Conservation (phyloP, 495 filamentous ascomycete species). For the Penicillium parvum region DNA sequence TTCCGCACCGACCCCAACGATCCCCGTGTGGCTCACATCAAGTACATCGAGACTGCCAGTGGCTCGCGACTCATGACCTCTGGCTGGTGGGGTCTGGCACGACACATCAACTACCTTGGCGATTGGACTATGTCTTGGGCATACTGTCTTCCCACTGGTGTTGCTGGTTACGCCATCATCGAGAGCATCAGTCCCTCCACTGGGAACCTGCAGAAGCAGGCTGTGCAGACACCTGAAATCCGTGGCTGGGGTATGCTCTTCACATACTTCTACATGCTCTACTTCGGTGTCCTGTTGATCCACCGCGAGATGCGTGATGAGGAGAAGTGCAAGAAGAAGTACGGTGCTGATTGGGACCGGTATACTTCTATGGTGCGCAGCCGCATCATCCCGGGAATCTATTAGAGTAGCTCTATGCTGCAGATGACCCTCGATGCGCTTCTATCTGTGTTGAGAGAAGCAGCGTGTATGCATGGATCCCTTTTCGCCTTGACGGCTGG, state of each 20-base stretch:
- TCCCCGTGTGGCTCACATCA: conserved; percentile 72
- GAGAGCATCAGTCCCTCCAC: conserved; percentile 42
- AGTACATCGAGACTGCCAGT: conserved; percentile 79
- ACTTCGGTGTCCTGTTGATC: conserved; percentile 84
- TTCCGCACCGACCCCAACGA: conserved; percentile 89
- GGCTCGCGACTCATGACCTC: conserved; percentile 77
- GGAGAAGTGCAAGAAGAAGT: conserved; percentile 87
- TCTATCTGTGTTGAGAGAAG: too few relatives aligned
- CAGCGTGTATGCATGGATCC: too few relatives aligned
- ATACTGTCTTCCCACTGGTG: conserved; percentile 83
- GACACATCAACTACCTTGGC: conserved; percentile 97
- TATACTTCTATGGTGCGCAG: conserved; percentile 81
- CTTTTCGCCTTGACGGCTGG: too few relatives aligned
- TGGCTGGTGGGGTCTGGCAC: conserved; percentile 91
- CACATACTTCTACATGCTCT: conserved; percentile 93
- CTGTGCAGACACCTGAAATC: conserved; percentile 63
- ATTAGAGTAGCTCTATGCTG: too few relatives aligned
- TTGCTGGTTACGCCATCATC: conserved; percentile 69
- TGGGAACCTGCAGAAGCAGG: conserved; percentile 52
- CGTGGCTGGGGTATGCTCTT: conserved; percentile 79
- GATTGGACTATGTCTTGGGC: conserved; percentile 95
- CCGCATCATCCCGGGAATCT: conserved; percentile 87
- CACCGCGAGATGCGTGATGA: conserved; percentile 92
- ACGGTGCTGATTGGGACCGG: conserved; percentile 88
- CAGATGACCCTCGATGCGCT: too few relatives aligned